Conservation (phyloP, 1,284 basidiomycete genomes). For the Mixia osmundae region DNA sequence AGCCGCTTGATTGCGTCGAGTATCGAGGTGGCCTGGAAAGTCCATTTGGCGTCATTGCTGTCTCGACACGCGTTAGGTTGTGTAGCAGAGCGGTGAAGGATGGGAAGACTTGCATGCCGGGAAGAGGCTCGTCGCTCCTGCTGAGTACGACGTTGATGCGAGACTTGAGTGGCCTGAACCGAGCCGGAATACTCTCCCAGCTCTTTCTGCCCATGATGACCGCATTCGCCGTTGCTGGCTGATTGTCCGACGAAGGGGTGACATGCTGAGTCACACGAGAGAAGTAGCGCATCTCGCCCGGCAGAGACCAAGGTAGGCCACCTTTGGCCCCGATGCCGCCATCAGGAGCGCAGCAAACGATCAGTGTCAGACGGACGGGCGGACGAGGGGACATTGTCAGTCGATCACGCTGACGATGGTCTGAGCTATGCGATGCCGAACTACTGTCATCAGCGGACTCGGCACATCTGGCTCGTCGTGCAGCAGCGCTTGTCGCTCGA, state of each 20-base stretch:
- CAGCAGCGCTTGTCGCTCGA: no score
- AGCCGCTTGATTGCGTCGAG: conserved; percentile 1
- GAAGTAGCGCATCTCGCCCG: conserved; percentile 86
- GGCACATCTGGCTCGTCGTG: no score
- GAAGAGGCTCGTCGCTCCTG: conserved; percentile 24
- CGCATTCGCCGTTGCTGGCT: conserved; percentile 33
- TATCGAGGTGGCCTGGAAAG: conserved; percentile 3
- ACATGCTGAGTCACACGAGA: conserved; percentile 45
- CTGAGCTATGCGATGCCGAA: no score
- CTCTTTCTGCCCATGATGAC: conserved; percentile 93
- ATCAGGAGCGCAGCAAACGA: conserved; percentile 67
- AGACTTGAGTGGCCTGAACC: conserved; percentile 55
- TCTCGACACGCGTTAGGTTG: not conserved
- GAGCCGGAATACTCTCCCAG: conserved; percentile 89
- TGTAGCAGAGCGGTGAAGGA: not conserved
- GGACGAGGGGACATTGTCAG: not conserved
- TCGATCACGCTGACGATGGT: no score
- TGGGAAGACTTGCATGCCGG: not conserved
- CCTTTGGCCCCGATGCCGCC: conserved; percentile 68
- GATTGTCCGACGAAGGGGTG: conserved; percentile 18
- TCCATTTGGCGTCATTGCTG: conserved; percentile 2
- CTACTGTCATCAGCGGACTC: no score
- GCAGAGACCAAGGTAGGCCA: conserved; percentile 64
- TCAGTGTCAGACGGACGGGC: conserved; percentile 49
- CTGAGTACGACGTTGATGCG: conserved; percentile 66